These are phyloP conservation scores for Saturnispora galanensis DNA, from an alignment of 805 yeast genomes.

Conservation along the genomic window DNA sequence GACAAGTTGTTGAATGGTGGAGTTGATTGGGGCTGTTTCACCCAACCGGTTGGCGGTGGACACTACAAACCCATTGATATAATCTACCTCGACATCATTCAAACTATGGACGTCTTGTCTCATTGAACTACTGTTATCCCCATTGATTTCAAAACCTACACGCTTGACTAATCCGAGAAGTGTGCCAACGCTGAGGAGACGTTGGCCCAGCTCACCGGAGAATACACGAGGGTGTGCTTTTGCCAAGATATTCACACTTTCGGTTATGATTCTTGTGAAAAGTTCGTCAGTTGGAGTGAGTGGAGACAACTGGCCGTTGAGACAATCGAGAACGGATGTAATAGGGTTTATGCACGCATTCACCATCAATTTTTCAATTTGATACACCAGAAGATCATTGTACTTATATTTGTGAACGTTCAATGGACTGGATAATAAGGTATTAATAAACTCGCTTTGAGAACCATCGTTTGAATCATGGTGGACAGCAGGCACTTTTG, in stretches of 20 bases:
- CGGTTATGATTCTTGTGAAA: constrained; percentile 35
- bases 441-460: constrained; percentile 13
- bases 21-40: constrained; percentile 37
- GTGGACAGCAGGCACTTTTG: constrained; percentile 37
- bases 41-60: constrained; percentile 39
- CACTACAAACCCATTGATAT: constrained; percentile 73
- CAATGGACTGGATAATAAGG: constrained; percentile 22
- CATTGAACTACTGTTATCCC: constrained; percentile 61
- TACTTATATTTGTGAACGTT: constrained; percentile 28
- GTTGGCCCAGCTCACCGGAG: constrained; percentile 25
- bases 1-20: constrained; percentile 26
- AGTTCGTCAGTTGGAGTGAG: constrained; percentile 28
- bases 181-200: constrained; percentile 26
- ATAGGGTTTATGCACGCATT: constrained; percentile 80
- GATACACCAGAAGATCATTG: constrained; percentile 41
- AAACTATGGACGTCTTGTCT: constrained; percentile 50
- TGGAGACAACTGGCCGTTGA: constrained; percentile 62
- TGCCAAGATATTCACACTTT: constrained; percentile 34
- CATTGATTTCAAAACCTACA: constrained; percentile 24
- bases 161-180: constrained; percentile 24
- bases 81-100: constrained; percentile 66
- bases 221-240: constrained; percentile 22
- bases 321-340: constrained; percentile 67
- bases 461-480: not conserved
- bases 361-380: constrained; percentile 65